Percentiles rank a stretch among this genome's conserved stretches.
phyloP scores from a whole-genome alignment of 2,329 filamentous ascomycete genomes.

The Fusarium solani-melongenae region DNA sequence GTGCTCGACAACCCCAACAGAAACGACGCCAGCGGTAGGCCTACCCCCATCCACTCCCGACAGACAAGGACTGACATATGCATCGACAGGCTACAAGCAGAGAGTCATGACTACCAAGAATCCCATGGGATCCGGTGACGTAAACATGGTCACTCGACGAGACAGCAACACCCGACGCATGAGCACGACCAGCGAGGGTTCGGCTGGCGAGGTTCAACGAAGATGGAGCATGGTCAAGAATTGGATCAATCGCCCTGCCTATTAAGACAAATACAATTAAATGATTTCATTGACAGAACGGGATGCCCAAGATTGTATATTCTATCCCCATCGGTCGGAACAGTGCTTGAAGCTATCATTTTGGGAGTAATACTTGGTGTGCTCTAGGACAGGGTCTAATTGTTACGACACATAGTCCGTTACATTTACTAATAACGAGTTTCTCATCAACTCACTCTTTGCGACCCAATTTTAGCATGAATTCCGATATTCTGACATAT shows the following conservation, averaged over 20 bases:
- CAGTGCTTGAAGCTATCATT: not conserved
- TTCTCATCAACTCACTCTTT: not conserved
- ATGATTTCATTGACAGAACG: not conserved
- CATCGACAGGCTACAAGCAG: constrained; percentile 22
- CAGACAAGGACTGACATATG: not conserved
- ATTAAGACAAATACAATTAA: not conserved
- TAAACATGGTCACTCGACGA: constrained; percentile 28
- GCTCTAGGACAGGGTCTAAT: not conserved
- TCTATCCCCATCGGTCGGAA: not conserved
- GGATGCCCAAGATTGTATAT: not conserved
- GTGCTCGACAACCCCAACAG: constrained; percentile 29
- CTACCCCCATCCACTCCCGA: fast-evolving
- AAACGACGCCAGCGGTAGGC: constrained; percentile 24
- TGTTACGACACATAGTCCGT: not conserved
- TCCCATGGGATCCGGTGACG: constrained; percentile 24
- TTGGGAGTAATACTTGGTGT: not conserved
- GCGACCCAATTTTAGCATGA: not conserved
- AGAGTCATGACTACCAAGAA: constrained; percentile 34
- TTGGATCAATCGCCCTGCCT: constrained; percentile 35
- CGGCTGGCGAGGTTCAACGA: constrained; percentile 13
- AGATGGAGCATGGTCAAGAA: constrained; percentile 31
- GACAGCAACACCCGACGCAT: constrained; percentile 27
- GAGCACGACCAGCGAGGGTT: constrained; percentile 30
- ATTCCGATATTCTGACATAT: not conserved
- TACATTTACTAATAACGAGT: not conserved